Conservation (phyloP, 257 asterid genomes). For the Salvia splendens region DNA sequence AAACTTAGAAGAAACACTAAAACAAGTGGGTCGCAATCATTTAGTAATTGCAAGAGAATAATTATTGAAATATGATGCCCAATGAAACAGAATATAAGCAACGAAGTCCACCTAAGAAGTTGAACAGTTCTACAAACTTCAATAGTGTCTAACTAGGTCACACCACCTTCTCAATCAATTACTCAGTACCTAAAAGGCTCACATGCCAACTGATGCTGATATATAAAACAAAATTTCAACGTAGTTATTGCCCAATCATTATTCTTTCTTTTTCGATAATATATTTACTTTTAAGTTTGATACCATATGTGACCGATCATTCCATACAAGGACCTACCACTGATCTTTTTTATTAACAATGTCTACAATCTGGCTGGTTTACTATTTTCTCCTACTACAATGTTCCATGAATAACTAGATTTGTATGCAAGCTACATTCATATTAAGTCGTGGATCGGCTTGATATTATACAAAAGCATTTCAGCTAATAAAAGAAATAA, state of each 20-base stretch:
- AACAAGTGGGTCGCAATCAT: constrained; percentile 17
- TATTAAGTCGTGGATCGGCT: constrained; percentile 19
- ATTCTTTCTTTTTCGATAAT: neutral
- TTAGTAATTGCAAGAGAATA: neutral
- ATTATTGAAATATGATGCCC: constrained; percentile 13
- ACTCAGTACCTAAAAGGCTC: constrained; percentile 11
- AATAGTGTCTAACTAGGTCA: constrained; percentile 19
- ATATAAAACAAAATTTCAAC: neutral
- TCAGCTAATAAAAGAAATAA: constrained; percentile 10
- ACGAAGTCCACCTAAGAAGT: constrained; percentile 13
- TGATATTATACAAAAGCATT: constrained; percentile 8
- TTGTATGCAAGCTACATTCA: constrained; percentile 21
- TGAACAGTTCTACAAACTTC: neutral
- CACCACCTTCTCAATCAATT: constrained; percentile 7
- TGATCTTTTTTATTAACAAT: constrained; percentile 8
- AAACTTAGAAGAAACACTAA: constrained; percentile 1
- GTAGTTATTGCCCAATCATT: neutral
- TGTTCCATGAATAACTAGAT: constrained; percentile 11
- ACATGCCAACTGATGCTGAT: neutral
- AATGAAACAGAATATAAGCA: constrained; percentile 23
- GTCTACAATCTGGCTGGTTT: constrained; percentile 9
- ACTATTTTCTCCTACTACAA: constrained; percentile 1
- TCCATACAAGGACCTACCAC: neutral
- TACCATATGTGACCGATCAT: neutral
- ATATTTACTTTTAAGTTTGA: neutral